phyloP scores from a whole-genome alignment of 2,329 filamentous ascomycete species.

The Colletotrichum liaoningense region DNA sequence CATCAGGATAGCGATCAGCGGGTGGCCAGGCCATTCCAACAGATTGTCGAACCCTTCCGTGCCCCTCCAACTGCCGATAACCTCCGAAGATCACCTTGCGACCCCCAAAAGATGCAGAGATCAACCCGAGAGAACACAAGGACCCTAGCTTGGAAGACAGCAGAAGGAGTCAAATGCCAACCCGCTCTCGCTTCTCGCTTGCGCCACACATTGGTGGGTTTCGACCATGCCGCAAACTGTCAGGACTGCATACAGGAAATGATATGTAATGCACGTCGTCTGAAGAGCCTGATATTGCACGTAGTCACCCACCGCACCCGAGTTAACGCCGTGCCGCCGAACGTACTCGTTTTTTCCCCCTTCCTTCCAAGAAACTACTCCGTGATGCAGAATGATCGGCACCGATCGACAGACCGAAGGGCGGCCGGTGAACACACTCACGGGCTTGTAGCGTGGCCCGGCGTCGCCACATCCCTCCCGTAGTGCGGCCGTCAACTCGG shows the following conservation, averaged over 20 bases:
- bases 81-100: slow-evolving; percentile 25
- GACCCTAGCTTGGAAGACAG: neutral
- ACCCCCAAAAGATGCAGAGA: slow-evolving; percentile 26
- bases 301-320: neutral
- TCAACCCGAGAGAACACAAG: slow-evolving; percentile 5
- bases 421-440: slow-evolving; percentile 23
- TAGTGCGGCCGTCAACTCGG: neutral
- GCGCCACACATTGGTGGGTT: slow-evolving; percentile 10
- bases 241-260: slow-evolving; percentile 20
- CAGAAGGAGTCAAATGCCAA: neutral
- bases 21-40: slow-evolving; percentile 20
- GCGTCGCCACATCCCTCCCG: neutral
- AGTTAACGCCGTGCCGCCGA: slow-evolving; percentile 22
- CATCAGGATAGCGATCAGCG: slow-evolving; percentile 16
- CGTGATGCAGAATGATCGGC: slow-evolving; percentile 11
- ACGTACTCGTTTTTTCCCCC: neutral
- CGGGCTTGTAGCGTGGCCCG: neutral
- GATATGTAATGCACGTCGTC: neutral
- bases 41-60: neutral
- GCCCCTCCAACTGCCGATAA: slow-evolving; percentile 30
- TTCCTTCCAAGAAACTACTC: neutral
- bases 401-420: slow-evolving; percentile 26
- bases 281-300: neutral
- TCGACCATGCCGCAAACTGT: slow-evolving; percentile 14
- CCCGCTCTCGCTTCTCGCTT: slow-evolving; percentile 9